Base-by-base conservation (phyloP, 2,329 filamentous ascomycete species). In the Thielaviopsis cerberus region DNA sequence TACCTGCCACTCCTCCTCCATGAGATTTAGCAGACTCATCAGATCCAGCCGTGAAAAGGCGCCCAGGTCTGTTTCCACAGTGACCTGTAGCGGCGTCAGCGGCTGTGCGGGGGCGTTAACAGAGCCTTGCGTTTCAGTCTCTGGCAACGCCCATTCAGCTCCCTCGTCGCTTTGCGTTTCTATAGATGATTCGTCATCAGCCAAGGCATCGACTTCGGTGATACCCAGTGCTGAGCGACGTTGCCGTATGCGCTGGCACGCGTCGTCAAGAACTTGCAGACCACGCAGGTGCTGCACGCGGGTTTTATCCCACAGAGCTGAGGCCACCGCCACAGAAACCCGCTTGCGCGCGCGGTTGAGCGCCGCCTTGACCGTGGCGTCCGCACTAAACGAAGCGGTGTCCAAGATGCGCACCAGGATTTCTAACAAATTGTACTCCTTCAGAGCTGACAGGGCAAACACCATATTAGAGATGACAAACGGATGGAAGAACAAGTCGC, bases 381-480 rank as follows among this genome's bases (percentile, higher is more conserved):
- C 59, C n/a, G 59, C 45, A 20, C 22, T n/a, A 8, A 57, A 50
- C 26, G 27, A 17, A 25, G 51, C 26, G 3, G 26, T 22, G 17
- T 54, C 51, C 23, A 60, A n/a, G 7, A 57, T 53, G 3, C 34
- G 23, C 30, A 60, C 22, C 26, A 60, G 30, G 7, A 57, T 53
- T 6, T 55, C 26, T 15, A 60, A 23, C 11, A 58, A 5, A n/a
- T 57, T 51, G 53, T 60, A 60, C 13, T 60, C 55, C 26, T 45
- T 25, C 11, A 60, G 45, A 3, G 59, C 59, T 15, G 59, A 60
- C 23, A 58, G 25, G 10, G 55, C 55, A 60, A 60, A 60, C 10
- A 60, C 53, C 23, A 60, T 34, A 20, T 60, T 60, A 1, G 59
- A 60, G 4, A 54, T 22, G 5, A 55, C 24, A 45, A 52, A 58